Conservation (phyloP, 2,329 filamentous ascomycete genomes). For the Fusarium palustre region DNA sequence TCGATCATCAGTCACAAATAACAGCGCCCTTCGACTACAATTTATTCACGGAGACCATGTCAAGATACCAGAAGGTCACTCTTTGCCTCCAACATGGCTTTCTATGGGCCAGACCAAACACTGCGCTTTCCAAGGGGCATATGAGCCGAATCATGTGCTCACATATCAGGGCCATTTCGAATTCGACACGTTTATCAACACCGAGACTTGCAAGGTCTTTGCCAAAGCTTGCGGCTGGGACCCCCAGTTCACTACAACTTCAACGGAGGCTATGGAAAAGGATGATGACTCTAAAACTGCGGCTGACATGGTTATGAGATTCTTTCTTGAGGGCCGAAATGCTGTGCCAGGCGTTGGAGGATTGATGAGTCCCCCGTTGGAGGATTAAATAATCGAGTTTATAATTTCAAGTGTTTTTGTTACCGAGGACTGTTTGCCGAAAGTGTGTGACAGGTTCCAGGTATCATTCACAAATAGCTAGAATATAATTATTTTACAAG, state of each 20-base stretch:
- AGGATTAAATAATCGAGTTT: neutral
- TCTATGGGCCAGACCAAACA: slow-evolving; percentile 1
- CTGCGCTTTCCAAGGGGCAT: slow-evolving; percentile 6
- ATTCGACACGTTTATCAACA: slow-evolving; percentile 2
- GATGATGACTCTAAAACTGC: neutral
- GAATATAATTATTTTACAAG: no score
- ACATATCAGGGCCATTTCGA: slow-evolving; percentile 5
- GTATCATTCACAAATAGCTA: no score
- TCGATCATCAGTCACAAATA: neutral
- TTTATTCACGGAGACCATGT: slow-evolving; percentile 7
- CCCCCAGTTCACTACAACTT: neutral
- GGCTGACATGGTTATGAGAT: slow-evolving; percentile 9
- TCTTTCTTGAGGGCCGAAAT: neutral
- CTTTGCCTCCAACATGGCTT: neutral
- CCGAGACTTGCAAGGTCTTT: neutral
- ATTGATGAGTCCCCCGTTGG: neutral
- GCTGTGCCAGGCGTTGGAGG: neutral
- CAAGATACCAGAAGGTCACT: neutral
- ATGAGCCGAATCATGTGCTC: slow-evolving; percentile 5
- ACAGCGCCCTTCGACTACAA: neutral
- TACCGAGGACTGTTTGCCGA: no score
- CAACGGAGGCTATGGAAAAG: neutral
- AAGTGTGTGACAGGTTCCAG: no score
- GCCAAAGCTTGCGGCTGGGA: neutral
- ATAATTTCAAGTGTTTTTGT: no score